Evolutionary conservation across 805 yeast genomes (phyloP).

Genomic region (Tetrapisispora iriomotensis): DNA sequence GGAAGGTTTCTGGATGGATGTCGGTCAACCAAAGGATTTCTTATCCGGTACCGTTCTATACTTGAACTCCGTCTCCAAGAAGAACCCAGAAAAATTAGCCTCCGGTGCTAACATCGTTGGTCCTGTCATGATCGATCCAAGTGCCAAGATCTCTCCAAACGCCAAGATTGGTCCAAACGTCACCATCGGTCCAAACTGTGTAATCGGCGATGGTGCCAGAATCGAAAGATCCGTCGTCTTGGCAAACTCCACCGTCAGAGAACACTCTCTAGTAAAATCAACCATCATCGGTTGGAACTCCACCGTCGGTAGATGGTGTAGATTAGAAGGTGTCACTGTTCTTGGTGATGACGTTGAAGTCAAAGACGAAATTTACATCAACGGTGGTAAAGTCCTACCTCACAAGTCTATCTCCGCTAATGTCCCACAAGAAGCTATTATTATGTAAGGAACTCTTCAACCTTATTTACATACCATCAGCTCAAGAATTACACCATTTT

Average conservation of each 20-base stretch:
- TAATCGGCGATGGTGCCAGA: slow-evolving; percentile 97
- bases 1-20: slow-evolving; percentile 99
- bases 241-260: slow-evolving; percentile 84
- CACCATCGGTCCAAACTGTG: slow-evolving; percentile 92
- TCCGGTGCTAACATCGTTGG: slow-evolving; percentile 69
- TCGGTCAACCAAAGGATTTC: slow-evolving; percentile 99
- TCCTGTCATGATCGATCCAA: slow-evolving; percentile 87
- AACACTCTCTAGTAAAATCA: slow-evolving; percentile 95
- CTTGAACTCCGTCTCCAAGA: slow-evolving; percentile 78
- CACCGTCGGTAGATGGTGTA: slow-evolving; percentile 96
- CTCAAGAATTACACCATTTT: no score
- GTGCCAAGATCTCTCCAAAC: slow-evolving; percentile 84
- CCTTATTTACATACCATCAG: no score
- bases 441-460: slow-evolving; percentile 74
- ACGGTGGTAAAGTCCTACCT: slow-evolving; percentile 98
- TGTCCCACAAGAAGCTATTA: slow-evolving; percentile 96
- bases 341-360: slow-evolving; percentile 98
- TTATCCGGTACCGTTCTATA: slow-evolving; percentile 90
- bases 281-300: slow-evolving; percentile 99
- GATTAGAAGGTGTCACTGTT: slow-evolving; percentile 95
- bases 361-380: slow-evolving; percentile 96
- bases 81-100: slow-evolving; percentile 59
- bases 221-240: slow-evolving; percentile 90
- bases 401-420: slow-evolving; percentile 94
- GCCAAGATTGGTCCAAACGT: slow-evolving; percentile 98